Conservation (phyloP, 1,284 basidiomycete species). For the Leccinum proliferum region DNA sequence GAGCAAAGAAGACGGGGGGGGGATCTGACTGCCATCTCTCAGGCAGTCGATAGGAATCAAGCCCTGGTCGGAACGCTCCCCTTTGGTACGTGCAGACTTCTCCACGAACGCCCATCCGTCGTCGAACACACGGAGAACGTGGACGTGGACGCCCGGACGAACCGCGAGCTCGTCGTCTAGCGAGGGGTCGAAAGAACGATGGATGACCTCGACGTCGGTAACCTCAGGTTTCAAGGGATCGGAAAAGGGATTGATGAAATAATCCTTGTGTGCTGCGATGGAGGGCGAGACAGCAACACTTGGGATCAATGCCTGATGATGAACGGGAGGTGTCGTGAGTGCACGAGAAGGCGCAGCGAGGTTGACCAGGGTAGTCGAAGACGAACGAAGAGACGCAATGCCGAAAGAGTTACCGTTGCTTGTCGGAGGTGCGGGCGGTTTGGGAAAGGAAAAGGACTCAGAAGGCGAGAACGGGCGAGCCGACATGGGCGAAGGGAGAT, state of each 20-base stretch:
- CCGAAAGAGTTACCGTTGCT: conserved; percentile 1
- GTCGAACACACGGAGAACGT: conserved; percentile 49
- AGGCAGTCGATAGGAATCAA: conserved; percentile 62
- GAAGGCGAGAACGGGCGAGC: conserved; percentile 60
- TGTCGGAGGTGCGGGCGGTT: conserved; percentile 39
- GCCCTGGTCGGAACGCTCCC: conserved; percentile 21
- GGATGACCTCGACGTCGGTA: conserved; percentile 39
- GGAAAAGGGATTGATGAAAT: conserved; percentile 35
- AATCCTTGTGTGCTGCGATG: conserved; percentile 17
- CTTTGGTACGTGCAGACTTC: conserved; percentile 26
- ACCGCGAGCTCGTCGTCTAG: conserved; percentile 57
- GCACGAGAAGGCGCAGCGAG: conserved; percentile 14
- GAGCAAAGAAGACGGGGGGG: conserved; percentile 43
- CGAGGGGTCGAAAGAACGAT: conserved; percentile 52
- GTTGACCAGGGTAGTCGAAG: conserved; percentile 20
- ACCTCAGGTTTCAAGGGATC: conserved; percentile 32
- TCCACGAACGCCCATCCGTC: conserved; percentile 64
- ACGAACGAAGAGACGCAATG: conserved; percentile 11
- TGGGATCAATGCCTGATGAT: not conserved
- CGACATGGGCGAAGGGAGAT: conserved; percentile 43
- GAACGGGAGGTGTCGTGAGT: conserved; percentile 12
- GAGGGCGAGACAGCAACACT: conserved; percentile 3
- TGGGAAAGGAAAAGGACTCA: conserved; percentile 62
- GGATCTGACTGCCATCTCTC: conserved; percentile 39
- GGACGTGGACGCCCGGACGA: conserved; percentile 44